Base-by-base conservation (phyloP, 305 asterid species). In the Ilex paraguariensis region DNA sequence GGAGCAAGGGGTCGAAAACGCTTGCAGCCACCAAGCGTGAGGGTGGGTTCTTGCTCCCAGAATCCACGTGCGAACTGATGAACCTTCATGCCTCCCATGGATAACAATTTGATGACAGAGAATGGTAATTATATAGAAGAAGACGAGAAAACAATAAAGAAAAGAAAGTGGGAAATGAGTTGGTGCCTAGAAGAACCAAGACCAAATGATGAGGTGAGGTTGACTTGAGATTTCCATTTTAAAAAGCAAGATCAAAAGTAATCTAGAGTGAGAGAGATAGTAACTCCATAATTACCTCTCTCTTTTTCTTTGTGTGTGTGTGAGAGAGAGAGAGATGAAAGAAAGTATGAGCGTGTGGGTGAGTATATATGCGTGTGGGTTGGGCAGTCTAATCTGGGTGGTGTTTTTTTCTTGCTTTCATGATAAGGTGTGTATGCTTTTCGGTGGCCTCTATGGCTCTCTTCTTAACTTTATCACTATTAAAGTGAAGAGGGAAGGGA, bases 171-270 rank as follows among this genome's bases (percentile, higher is more conserved):
- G 84, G 63, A 67, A 75, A 61, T 63, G 78, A 72, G 82, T 79
- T 81, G 85, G 76, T 73, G 82, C 82, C 78, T 65, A 59, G 71
- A 70, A 71, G 74, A 80, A 68, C 81, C 86, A 79, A 80, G 95
- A 91, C 98, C 98, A 91, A 91, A 91, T 91, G 95, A 91, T 91
- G 96, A 87, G 96, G 75, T 79, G 96, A 85, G 95, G 96, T 91
- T 91, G 98, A 91, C 96, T 83, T 84, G 66, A 61, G 81, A 79
- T 80, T 52, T 83, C 79, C 82, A 78, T 77, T 79, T 81, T 70
- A 42, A 68, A 78, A 82, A 78, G 77, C 58, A 63, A 50, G 60
- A 68, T 75, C 63, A 16, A 64, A 81, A 76, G 64, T 50, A 64
- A 76, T 71, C 14, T 59, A 61, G 56, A 36, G 58, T 28, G 61